A percentile compares a stretch with the other conserved stretches of the same genome.
phyloP scores from a whole-genome alignment of 2,329 filamentous ascomycete species.

The Aspergillus bombycis region DNA sequence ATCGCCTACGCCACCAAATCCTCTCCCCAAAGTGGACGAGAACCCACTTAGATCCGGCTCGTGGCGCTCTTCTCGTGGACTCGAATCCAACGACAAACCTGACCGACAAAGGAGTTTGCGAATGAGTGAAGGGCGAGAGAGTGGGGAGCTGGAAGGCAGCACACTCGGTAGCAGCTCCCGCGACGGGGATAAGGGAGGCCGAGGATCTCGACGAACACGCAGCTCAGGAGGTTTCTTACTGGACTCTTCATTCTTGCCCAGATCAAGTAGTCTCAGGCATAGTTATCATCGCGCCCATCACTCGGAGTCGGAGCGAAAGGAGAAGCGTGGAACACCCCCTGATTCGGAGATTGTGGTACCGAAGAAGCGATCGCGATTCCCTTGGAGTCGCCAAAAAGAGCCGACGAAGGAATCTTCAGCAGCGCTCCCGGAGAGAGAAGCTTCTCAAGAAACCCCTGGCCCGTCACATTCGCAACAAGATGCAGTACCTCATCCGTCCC shows the following conservation, averaged over 20 bases:
- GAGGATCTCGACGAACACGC: slow-evolving; percentile 29
- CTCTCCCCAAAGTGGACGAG: slow-evolving; percentile 22
- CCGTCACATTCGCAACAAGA: slow-evolving; percentile 18
- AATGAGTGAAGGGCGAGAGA: slow-evolving; percentile 33
- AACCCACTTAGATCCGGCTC: background rate
- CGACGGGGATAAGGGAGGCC: slow-evolving; percentile 33
- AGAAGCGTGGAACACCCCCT: slow-evolving; percentile 44
- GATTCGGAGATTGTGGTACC: slow-evolving; percentile 31
- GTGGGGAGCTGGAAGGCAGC: slow-evolving; percentile 41
- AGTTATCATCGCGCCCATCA: slow-evolving; percentile 28
- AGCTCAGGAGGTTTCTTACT: slow-evolving; percentile 51
- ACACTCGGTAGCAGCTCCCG: slow-evolving; percentile 41
- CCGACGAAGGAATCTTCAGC: slow-evolving; percentile 34
- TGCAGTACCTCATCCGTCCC: slow-evolving; percentile 18
- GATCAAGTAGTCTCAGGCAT: slow-evolving; percentile 30
- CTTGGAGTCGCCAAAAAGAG: slow-evolving; percentile 37
- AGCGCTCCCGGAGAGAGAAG: slow-evolving; percentile 12
- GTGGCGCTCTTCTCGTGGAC: slow-evolving; percentile 1
- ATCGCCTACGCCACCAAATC: slow-evolving; percentile 15
- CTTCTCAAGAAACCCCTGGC: slow-evolving; percentile 15
- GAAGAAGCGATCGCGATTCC: slow-evolving; percentile 41
- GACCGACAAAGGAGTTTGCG: slow-evolving; percentile 21
- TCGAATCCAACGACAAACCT: slow-evolving; percentile 23
- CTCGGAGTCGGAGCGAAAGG: slow-evolving; percentile 36
- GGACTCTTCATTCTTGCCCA: slow-evolving; percentile 42